Percentiles rank a stretch among this genome's conserved stretches.
phyloP scores from a whole-genome alignment of 768 basidiomycete species.

The Clitopilus passeckerianus region DNA sequence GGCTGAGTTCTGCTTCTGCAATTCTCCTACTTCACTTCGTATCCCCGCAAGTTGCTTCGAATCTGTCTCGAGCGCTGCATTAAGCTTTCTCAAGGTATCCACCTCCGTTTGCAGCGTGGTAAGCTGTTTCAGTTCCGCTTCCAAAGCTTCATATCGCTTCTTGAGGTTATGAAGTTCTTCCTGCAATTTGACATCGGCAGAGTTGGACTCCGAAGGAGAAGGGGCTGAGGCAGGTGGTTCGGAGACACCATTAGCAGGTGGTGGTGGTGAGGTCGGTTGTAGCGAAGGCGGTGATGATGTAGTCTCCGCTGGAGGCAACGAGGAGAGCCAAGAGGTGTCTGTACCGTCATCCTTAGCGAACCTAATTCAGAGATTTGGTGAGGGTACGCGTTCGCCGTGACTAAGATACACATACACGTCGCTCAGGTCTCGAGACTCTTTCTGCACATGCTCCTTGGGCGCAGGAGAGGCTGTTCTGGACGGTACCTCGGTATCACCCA shows the following conservation, averaged over 20 bases:
- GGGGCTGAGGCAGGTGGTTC: neutral
- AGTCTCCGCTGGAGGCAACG: constrained; percentile 39
- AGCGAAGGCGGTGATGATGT: constrained; percentile 9
- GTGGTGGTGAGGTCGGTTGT: neutral
- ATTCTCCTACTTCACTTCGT: constrained; percentile 10
- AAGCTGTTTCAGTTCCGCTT: neutral
- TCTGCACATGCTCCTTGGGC: constrained; percentile 35
- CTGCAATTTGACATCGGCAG: neutral
- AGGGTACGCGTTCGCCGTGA: constrained; percentile 1
- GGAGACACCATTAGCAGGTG: neutral
- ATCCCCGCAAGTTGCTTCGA: constrained; percentile 12
- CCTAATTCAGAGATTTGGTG: constrained; percentile 10
- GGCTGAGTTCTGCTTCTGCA: neutral
- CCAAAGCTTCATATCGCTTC: neutral
- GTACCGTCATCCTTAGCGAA: constrained; percentile 41
- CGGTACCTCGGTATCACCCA: constrained; percentile 28
- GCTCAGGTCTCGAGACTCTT: constrained; percentile 47
- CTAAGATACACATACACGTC: constrained; percentile 56
- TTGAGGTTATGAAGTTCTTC: neutral
- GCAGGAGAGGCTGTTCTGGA: constrained; percentile 47
- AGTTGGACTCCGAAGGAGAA: neutral
- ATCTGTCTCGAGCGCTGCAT: constrained; percentile 9
- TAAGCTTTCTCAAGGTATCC: neutral
- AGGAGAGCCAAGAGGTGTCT: constrained; percentile 56
- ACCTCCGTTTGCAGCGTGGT: neutral